Conservation (phyloP, 2,329 filamentous ascomycete genomes). For the Huntiella omanensis region DNA sequence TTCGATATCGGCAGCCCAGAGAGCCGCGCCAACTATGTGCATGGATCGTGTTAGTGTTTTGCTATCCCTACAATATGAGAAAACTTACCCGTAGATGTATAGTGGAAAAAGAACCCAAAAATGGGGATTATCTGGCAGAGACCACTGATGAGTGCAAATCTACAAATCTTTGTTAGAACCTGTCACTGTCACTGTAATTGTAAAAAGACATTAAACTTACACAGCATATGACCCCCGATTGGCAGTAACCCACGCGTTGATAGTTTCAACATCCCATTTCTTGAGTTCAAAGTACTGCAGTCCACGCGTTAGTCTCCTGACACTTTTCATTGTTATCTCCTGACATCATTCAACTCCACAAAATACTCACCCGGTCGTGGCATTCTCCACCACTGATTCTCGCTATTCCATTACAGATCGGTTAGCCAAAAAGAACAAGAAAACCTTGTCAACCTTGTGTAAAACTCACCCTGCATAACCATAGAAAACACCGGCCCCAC, state of each 20-base stretch:
- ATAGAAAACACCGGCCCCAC: conserved; percentile 45
- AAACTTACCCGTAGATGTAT: conserved; percentile 56
- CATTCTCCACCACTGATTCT: conserved; percentile 27
- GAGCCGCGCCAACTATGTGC: conserved; percentile 55
- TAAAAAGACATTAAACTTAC: conserved; percentile 28
- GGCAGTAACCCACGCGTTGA: conserved; percentile 47
- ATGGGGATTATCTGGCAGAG: conserved; percentile 73
- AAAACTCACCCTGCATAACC: conserved; percentile 43
- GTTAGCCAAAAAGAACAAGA: neutral
- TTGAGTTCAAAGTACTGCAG: conserved; percentile 80
- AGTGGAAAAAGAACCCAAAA: conserved; percentile 65
- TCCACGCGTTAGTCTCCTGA: conserved; percentile 14
- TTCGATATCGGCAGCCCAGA: conserved; percentile 88
- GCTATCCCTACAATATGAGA: neutral
- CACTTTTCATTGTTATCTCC: too few species aligned
- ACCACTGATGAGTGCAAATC: conserved; percentile 56
- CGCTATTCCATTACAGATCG: conserved; percentile 19
- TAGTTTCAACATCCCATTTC: conserved; percentile 49
- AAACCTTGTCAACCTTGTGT: conserved; percentile 1
- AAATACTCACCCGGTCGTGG: conserved; percentile 31
- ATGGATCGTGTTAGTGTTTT: conserved; percentile 7
- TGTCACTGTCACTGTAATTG: neutral
- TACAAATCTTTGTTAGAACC: conserved; percentile 18
- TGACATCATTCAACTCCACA: too few species aligned
- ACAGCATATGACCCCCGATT: conserved; percentile 63